Base-by-base conservation (phyloP, 345 rosid genomes). In the Gossypium anomalum region DNA sequence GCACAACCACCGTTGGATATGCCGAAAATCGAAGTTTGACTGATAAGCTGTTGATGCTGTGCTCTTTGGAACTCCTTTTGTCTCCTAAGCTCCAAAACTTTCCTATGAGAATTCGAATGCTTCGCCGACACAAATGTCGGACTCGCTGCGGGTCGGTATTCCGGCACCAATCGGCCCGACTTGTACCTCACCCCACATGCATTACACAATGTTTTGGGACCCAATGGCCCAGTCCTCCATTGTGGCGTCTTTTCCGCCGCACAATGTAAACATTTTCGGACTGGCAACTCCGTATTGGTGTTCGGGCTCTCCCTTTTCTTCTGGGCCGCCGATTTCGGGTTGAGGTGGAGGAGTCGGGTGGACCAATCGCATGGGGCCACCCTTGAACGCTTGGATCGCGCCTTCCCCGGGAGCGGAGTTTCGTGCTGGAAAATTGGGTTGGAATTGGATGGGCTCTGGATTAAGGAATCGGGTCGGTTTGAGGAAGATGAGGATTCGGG, bases 161-260 rank as follows among this genome's bases (percentile, higher is more conserved):
- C 96, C 19, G 91, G 80, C 29, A 90, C 93, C 17, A 90, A 76
- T 76, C 96, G 82, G 67, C 96, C 96, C 25, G 96, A 90, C 81
- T 90, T 90, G 78, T 70, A 89, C 74, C 93, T 74, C n/a, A 90
- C 96, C 9, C 96, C 96, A 56, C 96, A 90, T 2, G 96, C 96
- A 43, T 90, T 90, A 34, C 96, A 90, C 55, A 90, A 55, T 0
- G 92, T 90, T 77, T 90, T 90, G 2, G 91, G 92, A 7, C 95
- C 95, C 89, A 87, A 78, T 0, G 96, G 96, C 9, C 96, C 96
- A 0, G 96, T 87, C 73, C 96, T 79, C 96, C 96, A 90, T 43
- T 90, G 96, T 12, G 93, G 96, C 0, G 96, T 90, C 78, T 87
- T 85, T 78, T 90, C 96, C 2, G 91, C 16, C 2, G 87, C 87